phyloP scores from a whole-genome alignment of 169 alveolate species.

The Plasmodium cynomolgi region DNA sequence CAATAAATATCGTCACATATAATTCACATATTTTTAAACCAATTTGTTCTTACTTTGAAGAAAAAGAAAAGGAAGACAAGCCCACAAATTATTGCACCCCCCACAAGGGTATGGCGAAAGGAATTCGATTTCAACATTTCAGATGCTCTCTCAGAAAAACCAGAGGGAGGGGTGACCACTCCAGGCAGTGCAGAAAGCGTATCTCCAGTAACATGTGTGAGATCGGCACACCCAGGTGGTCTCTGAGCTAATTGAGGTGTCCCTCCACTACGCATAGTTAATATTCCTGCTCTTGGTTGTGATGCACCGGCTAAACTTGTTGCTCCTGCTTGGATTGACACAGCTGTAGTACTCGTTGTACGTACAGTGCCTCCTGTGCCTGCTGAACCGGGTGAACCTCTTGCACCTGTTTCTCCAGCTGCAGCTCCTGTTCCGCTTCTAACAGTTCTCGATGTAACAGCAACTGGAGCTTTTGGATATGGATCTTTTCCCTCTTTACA shows the following conservation, averaged over 20 bases:
- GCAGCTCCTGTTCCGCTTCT: too few relatives aligned
- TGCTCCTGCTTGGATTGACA: neutral
- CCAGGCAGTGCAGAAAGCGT: neutral
- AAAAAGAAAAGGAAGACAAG: neutral
- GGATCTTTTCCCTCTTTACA: neutral
- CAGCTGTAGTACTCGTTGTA: neutral
- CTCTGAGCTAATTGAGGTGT: neutral
- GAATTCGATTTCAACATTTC: neutral
- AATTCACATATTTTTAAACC: neutral
- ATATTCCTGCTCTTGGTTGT: neutral
- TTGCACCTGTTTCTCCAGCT: too few relatives aligned
- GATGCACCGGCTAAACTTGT: neutral
- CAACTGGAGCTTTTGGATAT: neutral
- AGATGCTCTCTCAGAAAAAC: neutral
- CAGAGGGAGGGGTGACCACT: neutral
- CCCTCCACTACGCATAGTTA: neutral
- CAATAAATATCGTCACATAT: neutral
- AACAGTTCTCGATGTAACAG: neutral
- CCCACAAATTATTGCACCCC: neutral
- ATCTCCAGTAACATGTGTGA: neutral
- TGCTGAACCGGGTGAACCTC: neutral
- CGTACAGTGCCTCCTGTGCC: neutral
- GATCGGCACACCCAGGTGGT: neutral
- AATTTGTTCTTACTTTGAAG: neutral
- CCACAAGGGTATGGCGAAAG: neutral